Base-by-base conservation (phyloP, 2,329 filamentous ascomycete species). In the Fusarium coffeatum region DNA sequence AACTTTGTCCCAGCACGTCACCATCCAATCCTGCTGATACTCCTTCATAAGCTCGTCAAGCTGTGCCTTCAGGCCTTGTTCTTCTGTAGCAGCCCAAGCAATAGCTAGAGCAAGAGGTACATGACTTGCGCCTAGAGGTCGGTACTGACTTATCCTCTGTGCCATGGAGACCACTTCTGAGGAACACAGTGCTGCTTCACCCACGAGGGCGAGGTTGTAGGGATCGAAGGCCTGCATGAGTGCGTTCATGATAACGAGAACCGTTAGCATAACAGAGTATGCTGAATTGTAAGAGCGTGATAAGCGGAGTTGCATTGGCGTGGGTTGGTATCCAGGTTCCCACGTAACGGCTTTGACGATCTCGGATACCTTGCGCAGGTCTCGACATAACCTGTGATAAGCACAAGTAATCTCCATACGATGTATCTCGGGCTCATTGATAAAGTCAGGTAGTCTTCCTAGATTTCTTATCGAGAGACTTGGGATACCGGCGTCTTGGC, bases 181-280 rank as follows among this genome's bases (percentile, higher is more conserved):
- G 10, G 58, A 70, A 13, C 64, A 72, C 0, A 67, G 9, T 4
- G 69, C 69, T 15, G 53, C 46, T 22, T 72, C 69, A 1, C 55
- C 63, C 0, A 72, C 66, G 0, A 72, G 25, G 1, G 46, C 50
- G 2, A 72, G 54, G 4, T 65, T 72, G 20, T 61, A 59, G 0
- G 71, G 71, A 5, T 73, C 66, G 1, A 72, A 73, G 0, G 68
- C 66, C 11, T 72, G 71, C 55, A 73, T 72, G 1, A 73, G 18
- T 9, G 69, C 57, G 10, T 65, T 59, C n/a, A 70, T 47, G 5
- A 70, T 61, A 1, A 72, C 34, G 0, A 62, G 30, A 2, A 73
- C 34, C 0, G 60, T 49, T 3, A 71, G 41, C 20, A 69, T 49
- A 0, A 72, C 60, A 0, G 62, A 64, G 22, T 70, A 72, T 2